Base-by-base conservation (phyloP, 2,329 filamentous ascomycete genomes). In the Aspergillus quadricinctus region DNA sequence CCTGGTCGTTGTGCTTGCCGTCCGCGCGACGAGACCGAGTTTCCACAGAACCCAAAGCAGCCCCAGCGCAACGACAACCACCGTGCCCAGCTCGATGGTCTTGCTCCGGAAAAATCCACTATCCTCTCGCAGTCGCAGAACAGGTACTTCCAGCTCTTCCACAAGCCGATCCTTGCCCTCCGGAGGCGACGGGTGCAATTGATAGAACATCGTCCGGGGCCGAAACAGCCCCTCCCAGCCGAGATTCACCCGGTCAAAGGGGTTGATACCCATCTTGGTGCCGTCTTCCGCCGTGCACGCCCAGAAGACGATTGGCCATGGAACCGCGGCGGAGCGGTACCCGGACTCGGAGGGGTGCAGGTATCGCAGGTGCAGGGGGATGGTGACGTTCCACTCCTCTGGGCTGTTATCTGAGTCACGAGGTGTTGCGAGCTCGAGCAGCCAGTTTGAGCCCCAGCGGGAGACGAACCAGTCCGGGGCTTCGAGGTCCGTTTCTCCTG, bases 221-320 rank as follows among this genome's bases (percentile, higher is more conserved):
- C 83, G 84, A 70, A 97, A 97, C 8, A 95, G 73, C 0, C 81
- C 83, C 62, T 97, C 93, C 71, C 92, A 97, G 1, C 92, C 92
- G n/a, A 97, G 66, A 67, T 90, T 84, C n/a, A 81, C 77, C 5
- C 90, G 80, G 71, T 97, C 92, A 72, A 97, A 97, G 0, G 93
- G 93, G 66, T 89, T 96, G 4, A 81, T 82, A 0, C 82, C 73
- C 73, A 93, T 89, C 65, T 89, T 88, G 0, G 80, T 81, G 0
- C 82, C 72, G 35, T 75, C 73, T 40, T 77, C 72, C 0, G 87
- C 83, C 7, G 83, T 80, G 68, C 93, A 97, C 0, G 92, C 91
- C 92, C 92, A 97, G 77, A 97, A 97, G 0, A 97, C 83, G 0
- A 84, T 83, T 0, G 93, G 93, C 77, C 88, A 92, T 0, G 93